Conservation (phyloP, 805 yeast genomes). For the Candida nemodendra region DNA sequence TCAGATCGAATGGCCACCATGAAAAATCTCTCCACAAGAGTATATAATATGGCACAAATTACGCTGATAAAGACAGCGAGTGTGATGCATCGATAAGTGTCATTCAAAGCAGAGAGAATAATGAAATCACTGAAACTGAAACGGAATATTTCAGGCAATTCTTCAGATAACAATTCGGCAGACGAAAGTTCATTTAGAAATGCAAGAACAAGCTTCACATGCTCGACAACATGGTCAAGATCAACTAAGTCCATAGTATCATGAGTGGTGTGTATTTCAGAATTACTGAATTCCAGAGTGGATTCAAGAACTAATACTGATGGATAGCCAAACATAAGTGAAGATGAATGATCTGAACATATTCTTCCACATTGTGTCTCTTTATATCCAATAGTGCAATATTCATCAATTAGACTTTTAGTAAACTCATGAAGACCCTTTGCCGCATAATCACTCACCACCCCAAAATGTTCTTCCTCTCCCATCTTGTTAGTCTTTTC, state of each 20-base stretch:
- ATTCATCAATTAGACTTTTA: conserved; percentile 56
- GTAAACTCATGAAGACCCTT: conserved; percentile 56
- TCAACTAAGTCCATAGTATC: conserved; percentile 84
- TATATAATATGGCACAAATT: no score
- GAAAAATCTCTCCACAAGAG: no score
- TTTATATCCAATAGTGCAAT: conserved; percentile 65
- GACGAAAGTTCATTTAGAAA: conserved; percentile 66
- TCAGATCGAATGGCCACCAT: no score
- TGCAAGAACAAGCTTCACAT: conserved; percentile 74
- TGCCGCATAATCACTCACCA: conserved; percentile 70
- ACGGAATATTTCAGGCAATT: neutral
- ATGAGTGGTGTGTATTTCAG: conserved; percentile 68
- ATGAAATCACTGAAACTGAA: neutral
- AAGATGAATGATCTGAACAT: conserved; percentile 92
- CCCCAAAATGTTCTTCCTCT: conserved; percentile 70
- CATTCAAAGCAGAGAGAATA: no score
- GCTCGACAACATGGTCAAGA: conserved; percentile 78
- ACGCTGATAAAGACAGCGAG: no score
- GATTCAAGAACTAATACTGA: conserved; percentile 80
- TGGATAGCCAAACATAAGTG: conserved; percentile 80
- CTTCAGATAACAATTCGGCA: neutral
- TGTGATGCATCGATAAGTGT: no score
- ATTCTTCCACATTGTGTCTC: conserved; percentile 89
- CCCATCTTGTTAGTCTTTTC: conserved; percentile 48
- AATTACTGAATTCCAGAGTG: conserved; percentile 59